Percentiles rank a stretch among this genome's conserved stretches.
Evolutionary conservation across 2,329 filamentous ascomycete species (phyloP).

Genomic region (Phoma sp.): DNA sequence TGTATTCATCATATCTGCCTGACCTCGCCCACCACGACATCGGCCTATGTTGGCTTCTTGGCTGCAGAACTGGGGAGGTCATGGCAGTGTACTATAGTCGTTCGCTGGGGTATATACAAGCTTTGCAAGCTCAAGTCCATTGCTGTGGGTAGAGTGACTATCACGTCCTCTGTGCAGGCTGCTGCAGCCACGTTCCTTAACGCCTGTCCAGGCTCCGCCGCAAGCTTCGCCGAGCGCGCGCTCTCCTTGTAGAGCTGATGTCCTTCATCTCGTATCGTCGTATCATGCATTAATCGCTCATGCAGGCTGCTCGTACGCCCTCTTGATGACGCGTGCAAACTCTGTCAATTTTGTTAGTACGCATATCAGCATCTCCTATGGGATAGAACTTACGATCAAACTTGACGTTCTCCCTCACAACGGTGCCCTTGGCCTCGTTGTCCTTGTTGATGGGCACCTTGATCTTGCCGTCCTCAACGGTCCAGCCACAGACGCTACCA

Average conservation of each 20-base stretch:
- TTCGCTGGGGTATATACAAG: conserved; percentile 18
- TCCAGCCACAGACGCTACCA: conserved; percentile 75
- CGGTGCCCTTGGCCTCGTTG: conserved; percentile 86
- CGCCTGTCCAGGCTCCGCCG: conserved; percentile 2
- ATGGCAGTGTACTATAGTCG: conserved; percentile 6
- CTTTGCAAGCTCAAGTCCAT: conserved; percentile 13
- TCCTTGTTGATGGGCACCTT: conserved; percentile 91
- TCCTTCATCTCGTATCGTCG: conserved; percentile 20
- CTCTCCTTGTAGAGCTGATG: conserved; percentile 3
- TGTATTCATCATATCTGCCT: conserved; percentile 7
- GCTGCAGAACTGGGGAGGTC: conserved; percentile 5
- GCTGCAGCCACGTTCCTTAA: conserved; percentile 10
- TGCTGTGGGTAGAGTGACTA: conserved; percentile 18
- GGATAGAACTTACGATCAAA: conserved; percentile 68
- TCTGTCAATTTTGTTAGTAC: conserved; percentile 33
- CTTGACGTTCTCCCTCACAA: conserved; percentile 94
- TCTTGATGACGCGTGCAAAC: conserved; percentile 46
- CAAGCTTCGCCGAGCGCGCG: conserved; percentile 8
- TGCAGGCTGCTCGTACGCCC: conserved; percentile 49
- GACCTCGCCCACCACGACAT: background rate
- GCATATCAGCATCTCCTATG: background rate
- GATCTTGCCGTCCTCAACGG: conserved; percentile 71
- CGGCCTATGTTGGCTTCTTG: conserved; percentile 1
- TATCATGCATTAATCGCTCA: conserved; percentile 26
- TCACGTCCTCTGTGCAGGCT: conserved; percentile 14